Conservation (phyloP, 345 rosid species). For the Nephelium lappaceum region DNA sequence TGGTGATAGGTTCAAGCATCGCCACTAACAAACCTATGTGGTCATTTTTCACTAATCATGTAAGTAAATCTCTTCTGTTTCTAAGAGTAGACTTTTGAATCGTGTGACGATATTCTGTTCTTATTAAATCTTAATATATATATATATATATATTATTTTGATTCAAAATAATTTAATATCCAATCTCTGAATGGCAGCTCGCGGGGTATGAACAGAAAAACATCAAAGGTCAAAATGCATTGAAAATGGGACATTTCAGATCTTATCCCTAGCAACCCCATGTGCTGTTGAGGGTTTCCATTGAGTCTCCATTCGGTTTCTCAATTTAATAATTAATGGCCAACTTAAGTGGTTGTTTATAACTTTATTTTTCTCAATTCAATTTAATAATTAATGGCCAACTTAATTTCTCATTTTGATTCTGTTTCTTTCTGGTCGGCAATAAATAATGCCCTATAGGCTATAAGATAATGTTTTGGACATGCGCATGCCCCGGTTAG, state of each 20-base stretch:
- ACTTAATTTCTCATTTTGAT: neutral
- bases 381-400: neutral
- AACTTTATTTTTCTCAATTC: no score
- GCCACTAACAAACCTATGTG: no score
- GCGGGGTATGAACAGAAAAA: slow-evolving; percentile 12
- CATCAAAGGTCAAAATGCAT: neutral
- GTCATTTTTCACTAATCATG: no score
- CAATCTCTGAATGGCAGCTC: slow-evolving; percentile 4
- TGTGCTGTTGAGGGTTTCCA: neutral
- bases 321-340: neutral
- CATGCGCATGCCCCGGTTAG: slow-evolving; percentile 2
- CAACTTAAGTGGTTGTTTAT: no score
- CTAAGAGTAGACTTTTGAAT: no score
- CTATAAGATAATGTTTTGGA: neutral
- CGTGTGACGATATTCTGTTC: no score
- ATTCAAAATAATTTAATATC: neutral
- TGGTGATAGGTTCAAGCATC: no score
- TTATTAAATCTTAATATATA: no score
- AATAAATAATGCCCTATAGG: neutral
- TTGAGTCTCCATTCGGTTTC: neutral
- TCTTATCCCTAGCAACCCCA: slow-evolving; percentile 16
- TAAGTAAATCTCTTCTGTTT: no score
- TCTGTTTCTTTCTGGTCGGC: slow-evolving; percentile 13
- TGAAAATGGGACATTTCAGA: neutral
- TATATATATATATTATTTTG: no score